Conservation (phyloP, 2,329 filamentous ascomycete species). For the Akanthomyces dipterigenus region DNA sequence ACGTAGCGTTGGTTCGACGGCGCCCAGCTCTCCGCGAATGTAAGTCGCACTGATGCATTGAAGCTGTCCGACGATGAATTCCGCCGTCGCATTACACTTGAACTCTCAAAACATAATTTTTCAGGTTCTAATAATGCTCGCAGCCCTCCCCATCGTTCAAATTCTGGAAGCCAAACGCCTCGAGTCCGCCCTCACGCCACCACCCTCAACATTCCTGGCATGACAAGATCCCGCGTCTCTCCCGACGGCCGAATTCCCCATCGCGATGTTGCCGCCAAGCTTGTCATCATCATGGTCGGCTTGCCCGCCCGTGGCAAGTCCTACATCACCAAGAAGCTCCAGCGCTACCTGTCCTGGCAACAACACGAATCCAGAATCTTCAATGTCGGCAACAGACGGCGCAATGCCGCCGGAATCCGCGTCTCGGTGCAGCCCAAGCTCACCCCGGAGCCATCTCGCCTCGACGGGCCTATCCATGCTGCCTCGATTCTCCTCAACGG, state of each 20-base stretch:
- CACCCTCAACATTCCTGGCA: constrained; percentile 90
- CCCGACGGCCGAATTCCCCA: constrained; percentile 92
- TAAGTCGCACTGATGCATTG: constrained; percentile 30
- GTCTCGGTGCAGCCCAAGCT: constrained; percentile 28
- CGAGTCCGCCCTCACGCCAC: constrained; percentile 77
- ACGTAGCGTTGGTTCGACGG: constrained; percentile 51
- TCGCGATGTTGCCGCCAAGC: constrained; percentile 89
- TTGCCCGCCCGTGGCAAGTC: constrained; percentile 93
- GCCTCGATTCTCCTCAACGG: constrained; percentile 55
- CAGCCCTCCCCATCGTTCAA: constrained; percentile 63
- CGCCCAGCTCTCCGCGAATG: constrained; percentile 53
- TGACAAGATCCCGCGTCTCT: constrained; percentile 92
- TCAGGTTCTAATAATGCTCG: constrained; percentile 13
- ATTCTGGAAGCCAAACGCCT: constrained; percentile 71
- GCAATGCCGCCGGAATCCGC: constrained; percentile 62
- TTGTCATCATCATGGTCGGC: constrained; percentile 98
- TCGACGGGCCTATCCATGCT: constrained; percentile 43
- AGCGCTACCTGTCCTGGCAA: constrained; percentile 92
- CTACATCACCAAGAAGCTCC: constrained; percentile 97
- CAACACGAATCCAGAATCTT: constrained; percentile 95
- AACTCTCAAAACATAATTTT: neutral
- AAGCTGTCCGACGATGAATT: neutral
- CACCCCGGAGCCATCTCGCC: constrained; percentile 27
- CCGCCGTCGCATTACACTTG: neutral
- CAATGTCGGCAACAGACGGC: constrained; percentile 89